Evolutionary conservation across 768 basidiomycete genomes (phyloP).

Genomic region (Hypholoma fasciculare): DNA sequence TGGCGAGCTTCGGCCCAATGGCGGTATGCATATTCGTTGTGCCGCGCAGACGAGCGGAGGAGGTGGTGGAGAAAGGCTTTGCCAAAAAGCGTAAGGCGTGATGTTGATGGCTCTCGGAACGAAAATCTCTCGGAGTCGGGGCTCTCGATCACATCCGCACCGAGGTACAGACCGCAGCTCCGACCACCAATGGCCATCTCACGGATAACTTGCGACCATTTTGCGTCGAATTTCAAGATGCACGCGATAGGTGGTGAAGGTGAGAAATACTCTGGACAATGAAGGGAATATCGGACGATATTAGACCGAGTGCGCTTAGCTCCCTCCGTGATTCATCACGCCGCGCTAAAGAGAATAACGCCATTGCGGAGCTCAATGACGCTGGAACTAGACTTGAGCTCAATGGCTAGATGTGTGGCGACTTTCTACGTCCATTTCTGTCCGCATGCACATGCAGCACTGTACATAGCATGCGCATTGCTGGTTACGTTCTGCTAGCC

Average conservation of each 20-base stretch:
- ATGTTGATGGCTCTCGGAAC: no score
- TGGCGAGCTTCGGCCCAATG: conserved; percentile 7
- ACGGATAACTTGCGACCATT: background rate
- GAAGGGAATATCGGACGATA: background rate
- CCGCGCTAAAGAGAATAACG: background rate
- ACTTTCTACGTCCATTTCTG: no score
- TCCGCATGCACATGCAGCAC: background rate
- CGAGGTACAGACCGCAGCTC: background rate
- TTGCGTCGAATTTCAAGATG: background rate
- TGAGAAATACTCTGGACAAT: background rate
- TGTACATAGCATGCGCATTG: background rate
- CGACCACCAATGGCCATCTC: background rate
- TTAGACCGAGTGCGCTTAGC: background rate
- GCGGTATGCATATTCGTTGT: conserved; percentile 5
- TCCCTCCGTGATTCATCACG: background rate
- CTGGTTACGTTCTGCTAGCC: background rate
- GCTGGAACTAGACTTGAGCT: background rate
- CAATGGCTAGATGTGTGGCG: background rate
- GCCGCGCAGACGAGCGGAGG: background rate
- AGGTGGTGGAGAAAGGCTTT: background rate
- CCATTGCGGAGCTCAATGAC: background rate
- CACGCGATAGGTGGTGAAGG: no score
- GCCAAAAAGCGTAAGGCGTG: background rate
- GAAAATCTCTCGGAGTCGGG: background rate
- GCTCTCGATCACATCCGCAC: background rate